phyloP scores from a whole-genome alignment of 2,329 filamentous ascomycete species.

The Trichoderma cornu-damae region DNA sequence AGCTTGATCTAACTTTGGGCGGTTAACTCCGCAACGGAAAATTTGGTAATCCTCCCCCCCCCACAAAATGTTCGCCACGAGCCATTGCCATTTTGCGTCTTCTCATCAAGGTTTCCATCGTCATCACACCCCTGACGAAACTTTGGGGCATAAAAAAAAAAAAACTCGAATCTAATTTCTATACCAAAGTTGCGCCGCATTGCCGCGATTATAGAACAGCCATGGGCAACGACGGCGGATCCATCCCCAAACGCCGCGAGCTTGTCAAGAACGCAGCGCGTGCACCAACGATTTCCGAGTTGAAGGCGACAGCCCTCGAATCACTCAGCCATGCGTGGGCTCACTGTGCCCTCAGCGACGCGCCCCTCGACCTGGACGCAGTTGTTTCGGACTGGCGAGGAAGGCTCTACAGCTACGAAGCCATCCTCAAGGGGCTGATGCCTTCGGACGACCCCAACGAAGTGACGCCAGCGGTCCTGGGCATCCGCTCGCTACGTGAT shows the following conservation, averaged over 20 bases:
- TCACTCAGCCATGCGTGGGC: slow-evolving; percentile 82
- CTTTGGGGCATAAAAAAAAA: neutral
- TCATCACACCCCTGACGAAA: neutral
- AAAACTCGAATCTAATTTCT: no score
- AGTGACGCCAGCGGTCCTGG: slow-evolving; percentile 42
- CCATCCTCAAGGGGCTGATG: slow-evolving; percentile 62
- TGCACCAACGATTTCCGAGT: slow-evolving; percentile 71
- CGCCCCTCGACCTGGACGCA: slow-evolving; percentile 61
- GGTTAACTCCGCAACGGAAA: neutral
- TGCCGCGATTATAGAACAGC: neutral
- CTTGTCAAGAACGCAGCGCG: slow-evolving; percentile 91
- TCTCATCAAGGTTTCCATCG: neutral
- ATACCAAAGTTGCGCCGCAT: neutral
- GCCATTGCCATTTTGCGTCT: neutral
- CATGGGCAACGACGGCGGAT: slow-evolving; percentile 98
- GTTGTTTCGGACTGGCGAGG: slow-evolving; percentile 82
- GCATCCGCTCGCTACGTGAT: slow-evolving; percentile 78
- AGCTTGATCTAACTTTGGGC: slow-evolving; percentile 2
- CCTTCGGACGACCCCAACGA: slow-evolving; percentile 55
- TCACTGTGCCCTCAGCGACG: slow-evolving; percentile 79
- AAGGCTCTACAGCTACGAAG: slow-evolving; percentile 90
- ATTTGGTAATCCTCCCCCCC: neutral
- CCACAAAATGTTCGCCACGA: neutral
- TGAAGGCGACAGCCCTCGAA: slow-evolving; percentile 84
- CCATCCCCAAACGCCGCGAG: slow-evolving; percentile 91